Evolutionary conservation across 805 yeast species (phyloP).

Genomic region (Kurtzmaniella cleridarum): DNA sequence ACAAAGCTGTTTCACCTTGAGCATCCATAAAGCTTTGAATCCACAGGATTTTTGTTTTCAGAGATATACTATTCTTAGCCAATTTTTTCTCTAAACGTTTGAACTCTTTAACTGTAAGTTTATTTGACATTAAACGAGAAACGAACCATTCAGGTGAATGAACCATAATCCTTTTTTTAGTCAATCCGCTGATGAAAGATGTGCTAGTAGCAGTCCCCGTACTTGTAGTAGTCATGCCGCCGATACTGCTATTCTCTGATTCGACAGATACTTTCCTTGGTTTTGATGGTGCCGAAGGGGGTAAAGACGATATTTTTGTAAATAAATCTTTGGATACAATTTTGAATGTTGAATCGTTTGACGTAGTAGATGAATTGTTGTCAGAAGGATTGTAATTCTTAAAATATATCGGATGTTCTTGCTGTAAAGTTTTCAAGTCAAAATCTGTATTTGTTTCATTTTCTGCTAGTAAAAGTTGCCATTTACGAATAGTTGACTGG

Average conservation of each 20-base stretch:
- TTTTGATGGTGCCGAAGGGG: neutral
- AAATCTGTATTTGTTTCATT: slow-evolving; percentile 32
- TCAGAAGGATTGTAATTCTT: too few relatives aligned
- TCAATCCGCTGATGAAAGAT: too few relatives aligned
- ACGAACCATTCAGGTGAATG: slow-evolving; percentile 39
- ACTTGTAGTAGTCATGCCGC: neutral
- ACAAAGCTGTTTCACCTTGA: slow-evolving; percentile 40
- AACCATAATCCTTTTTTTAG: too few relatives aligned
- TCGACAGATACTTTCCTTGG: neutral
- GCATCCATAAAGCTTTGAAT: slow-evolving; percentile 27
- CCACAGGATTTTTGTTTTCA: slow-evolving; percentile 23
- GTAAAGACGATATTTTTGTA: neutral
- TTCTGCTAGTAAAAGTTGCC: slow-evolving; percentile 40
- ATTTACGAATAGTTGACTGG: slow-evolving; percentile 31
- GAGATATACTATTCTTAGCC: slow-evolving; percentile 12
- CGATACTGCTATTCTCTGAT: neutral
- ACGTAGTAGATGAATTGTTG: neutral
- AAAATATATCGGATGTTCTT: neutral
- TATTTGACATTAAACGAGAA: slow-evolving; percentile 29
- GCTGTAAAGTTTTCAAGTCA: slow-evolving; percentile 22
- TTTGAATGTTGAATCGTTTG: neutral
- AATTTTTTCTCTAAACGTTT: slow-evolving; percentile 31
- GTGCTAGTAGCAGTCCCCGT: too few relatives aligned
- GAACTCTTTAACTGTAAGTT: slow-evolving; percentile 26
- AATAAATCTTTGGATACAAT: neutral